Evolutionary conservation across 805 yeast genomes (phyloP).

Genomic region (Komagataella mondaviorum): DNA sequence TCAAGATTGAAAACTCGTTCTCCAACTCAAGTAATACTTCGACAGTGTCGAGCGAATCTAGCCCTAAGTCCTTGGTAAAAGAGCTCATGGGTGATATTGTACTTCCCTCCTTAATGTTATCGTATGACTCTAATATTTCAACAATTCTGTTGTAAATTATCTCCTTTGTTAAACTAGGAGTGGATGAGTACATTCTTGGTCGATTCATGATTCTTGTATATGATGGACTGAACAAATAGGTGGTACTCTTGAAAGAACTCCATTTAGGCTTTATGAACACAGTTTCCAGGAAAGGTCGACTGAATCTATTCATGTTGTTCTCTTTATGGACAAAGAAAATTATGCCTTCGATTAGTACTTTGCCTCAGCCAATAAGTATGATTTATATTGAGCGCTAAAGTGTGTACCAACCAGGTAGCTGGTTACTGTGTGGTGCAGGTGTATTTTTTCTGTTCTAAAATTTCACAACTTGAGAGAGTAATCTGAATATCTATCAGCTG

Average conservation of each 20-base stretch:
- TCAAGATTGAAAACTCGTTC: slow-evolving; percentile 64
- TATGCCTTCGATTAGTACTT: not conserved
- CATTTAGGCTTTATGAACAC: not conserved
- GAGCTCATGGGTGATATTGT: slow-evolving; percentile 27
- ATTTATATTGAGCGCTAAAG: not conserved
- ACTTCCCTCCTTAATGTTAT: slow-evolving; percentile 29
- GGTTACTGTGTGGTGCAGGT: not conserved
- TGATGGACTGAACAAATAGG: not conserved
- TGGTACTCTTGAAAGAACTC: not conserved
- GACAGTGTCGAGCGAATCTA: slow-evolving; percentile 60
- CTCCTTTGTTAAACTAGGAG: slow-evolving; percentile 51
- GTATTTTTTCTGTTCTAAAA: too few species aligned
- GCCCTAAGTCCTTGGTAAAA: slow-evolving; percentile 51
- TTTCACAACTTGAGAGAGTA: too few species aligned
- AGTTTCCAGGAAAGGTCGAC: not conserved
- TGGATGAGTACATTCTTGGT: slow-evolving; percentile 34
- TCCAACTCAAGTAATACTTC: slow-evolving; percentile 66
- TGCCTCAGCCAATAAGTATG: not conserved
- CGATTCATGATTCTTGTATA: not conserved
- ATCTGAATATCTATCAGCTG: not conserved
- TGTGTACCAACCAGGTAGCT: not conserved
- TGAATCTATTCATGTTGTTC: not conserved
- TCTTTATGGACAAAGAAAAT: not conserved
- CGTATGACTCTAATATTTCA: slow-evolving; percentile 53
- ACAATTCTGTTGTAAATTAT: slow-evolving; percentile 45